Conservation (phyloP, 164 flowering plant species). For the Pachysandra terminalis region DNA sequence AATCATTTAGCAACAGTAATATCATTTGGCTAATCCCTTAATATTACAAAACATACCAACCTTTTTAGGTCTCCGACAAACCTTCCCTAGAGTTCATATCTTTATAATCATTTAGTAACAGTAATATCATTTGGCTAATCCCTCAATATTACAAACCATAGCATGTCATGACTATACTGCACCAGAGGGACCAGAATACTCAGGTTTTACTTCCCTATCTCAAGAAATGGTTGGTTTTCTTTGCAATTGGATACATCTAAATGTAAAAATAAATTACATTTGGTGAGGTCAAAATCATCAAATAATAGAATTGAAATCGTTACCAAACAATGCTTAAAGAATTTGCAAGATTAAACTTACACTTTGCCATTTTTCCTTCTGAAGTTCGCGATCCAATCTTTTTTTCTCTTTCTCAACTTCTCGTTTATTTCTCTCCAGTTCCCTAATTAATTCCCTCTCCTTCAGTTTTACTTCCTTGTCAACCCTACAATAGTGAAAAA, state of each 20-base stretch:
- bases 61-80: not conserved
- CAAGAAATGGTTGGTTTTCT: not conserved
- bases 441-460: conserved; percentile 54
- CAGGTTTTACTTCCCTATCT: too few relatives aligned
- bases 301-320: too few relatives aligned
- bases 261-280: not conserved
- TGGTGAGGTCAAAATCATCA: not conserved
- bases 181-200: not conserved
- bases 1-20: too few relatives aligned
- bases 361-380: conserved; percentile 49
- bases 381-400: conserved; percentile 58
- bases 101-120: too few relatives aligned
- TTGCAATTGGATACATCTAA: not conserved
- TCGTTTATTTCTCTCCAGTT: conserved; percentile 62
- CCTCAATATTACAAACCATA: not conserved
- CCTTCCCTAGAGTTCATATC: too few relatives aligned
- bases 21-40: not conserved
- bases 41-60: not conserved
- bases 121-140: not conserved
- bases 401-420: conserved; percentile 71
- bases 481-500: conserved; percentile 40
- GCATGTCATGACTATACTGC: not conserved
- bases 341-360: conserved; percentile 20
- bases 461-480: conserved; percentile 61
- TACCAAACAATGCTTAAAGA: not conserved